phyloP scores from a whole-genome alignment of 2,329 filamentous ascomycete species.

The Thelonectria rubi region DNA sequence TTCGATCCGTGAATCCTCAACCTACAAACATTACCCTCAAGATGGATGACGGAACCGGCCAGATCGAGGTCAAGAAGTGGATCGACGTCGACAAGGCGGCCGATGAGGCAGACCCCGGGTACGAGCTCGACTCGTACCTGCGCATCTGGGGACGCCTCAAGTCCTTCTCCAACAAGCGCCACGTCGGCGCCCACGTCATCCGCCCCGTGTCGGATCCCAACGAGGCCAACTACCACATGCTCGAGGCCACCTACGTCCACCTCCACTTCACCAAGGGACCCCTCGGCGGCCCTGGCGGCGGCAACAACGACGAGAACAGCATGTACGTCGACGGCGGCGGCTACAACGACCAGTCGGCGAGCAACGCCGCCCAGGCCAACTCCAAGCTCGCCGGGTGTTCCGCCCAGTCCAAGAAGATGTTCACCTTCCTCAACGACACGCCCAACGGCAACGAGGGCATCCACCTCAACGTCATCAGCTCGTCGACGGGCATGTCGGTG shows the following conservation, averaged over 20 bases:
- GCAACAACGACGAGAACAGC: conserved; percentile 54
- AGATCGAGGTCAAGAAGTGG: conserved; percentile 92
- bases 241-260: conserved; percentile 91
- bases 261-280: conserved; percentile 81
- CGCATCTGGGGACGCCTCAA: conserved; percentile 88
- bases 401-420: conserved; percentile 73
- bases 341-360: conserved; percentile 49
- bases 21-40: conserved; percentile 92
- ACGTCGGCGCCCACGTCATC: conserved; percentile 82
- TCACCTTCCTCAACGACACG: conserved; percentile 70
- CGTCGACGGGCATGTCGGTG: conserved; percentile 69
- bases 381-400: conserved; percentile 60
- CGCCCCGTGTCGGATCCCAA: conserved; percentile 85
- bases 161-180: conserved; percentile 82
- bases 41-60: conserved; percentile 93
- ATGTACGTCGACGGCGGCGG: conserved; percentile 66
- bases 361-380: conserved; percentile 50
- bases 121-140: conserved; percentile 80
- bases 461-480: conserved; percentile 80
- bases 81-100: conserved; percentile 69
- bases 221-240: conserved; percentile 90
- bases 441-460: conserved; percentile 83
- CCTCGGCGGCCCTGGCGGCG: conserved; percentile 53
- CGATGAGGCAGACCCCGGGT: conserved; percentile 58
- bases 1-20: conserved; percentile 86